Base-by-base conservation (phyloP, 257 asterid genomes). In the Prunella vulgaris region DNA sequence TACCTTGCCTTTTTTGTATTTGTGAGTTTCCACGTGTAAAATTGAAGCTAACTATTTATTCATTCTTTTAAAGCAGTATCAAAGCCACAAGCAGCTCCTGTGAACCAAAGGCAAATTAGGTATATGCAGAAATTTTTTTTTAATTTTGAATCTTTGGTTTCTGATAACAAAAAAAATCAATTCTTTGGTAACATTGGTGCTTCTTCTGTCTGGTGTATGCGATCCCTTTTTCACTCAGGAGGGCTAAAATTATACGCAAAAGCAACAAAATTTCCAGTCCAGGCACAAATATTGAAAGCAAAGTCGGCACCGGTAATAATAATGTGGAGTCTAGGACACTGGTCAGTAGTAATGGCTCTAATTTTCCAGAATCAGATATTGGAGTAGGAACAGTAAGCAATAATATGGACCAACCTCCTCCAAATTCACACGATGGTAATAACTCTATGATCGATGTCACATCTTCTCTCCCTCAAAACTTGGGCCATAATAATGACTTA, bases 241-340 rank as follows among this genome's bases (percentile, higher is more conserved):
- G 77, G 78, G 96, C 96, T 63, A 92, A 86, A 84, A 83, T 91
- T 73, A 74, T 94, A 69, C 78, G 87, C 28, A 80, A 51, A 79
- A 54, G 80, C 78, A 82, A 77, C 68, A 83, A 68, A 48, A 58
- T 81, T 49, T 66, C 80, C 46, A 72, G 71, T 10, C 80, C 76
- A 61, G 77, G 74, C 72, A 65, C 79, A 49, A 65, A 69, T 68
- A 49, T 56, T 46, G 85, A 77, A 58, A 74, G 71, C 60, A 77
- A 80, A 73, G 79, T 75, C 57, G 67, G 74, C 72, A 35, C 57
- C 56, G 38, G 62, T 40, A 68, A 79, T 79, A 71, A 33, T 68
- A 32, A 69, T 46, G 65, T 60, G 57, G 81, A 65, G 73, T 57
- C 80, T 18, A 74, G 68, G 71, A 66, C 71, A 71, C 69, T 66